Evolutionary conservation across 202 grass and related monocot species (phyloP), one percentile per base, ranked within the genome.

Genomic region (Brachypodium distachyon): DNA sequence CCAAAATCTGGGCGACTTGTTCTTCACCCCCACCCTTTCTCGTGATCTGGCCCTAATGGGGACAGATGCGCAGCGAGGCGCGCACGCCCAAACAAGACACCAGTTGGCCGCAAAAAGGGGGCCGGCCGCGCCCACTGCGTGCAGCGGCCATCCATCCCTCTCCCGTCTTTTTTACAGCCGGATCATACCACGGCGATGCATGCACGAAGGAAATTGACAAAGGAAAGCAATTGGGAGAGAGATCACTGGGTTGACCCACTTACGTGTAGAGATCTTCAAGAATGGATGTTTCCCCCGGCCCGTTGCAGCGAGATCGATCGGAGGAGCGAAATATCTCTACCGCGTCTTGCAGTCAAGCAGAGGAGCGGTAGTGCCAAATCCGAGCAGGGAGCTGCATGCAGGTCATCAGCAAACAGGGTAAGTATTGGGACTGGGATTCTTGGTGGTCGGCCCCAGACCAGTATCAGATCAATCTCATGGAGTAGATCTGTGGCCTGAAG

Each of bases 1-100:
- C 91, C 87, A 85, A 94, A 88, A 83, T 76, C 74, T 80, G 91
- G 76, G 82, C 82, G 76, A 88, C 74, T 93, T 87, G 74, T 88
- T 84, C 74, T 81, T 69, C 64, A 49, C 21, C 19, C 64, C 73
- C 33, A n/a, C n/a, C n/a, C n/a, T n/a, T n/a, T n/a, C 90, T 83
- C 91, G 88, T 94, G 85, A 94, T 85, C 87, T 67, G 54, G 46
- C 70, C 81, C 51, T 36, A 72, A 74, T 79, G 66, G 79, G 12
- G 84, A 81, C 78, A 80, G 56, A 82, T 50, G 39, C 84, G 44
- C 84, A 61, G 66, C 63, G 38, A 77, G 77, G 77, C 62, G 60
- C 78, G 42, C 82, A 81, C 84, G 79, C 74, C 67, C 69, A 86
- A 85, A 93, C 87, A 88, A 93, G 49, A 70, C 12, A 61, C 81